Evolutionary conservation across 1,284 basidiomycete genomes (phyloP), one percentile per base, ranked within the genome.

Genomic region (Cutaneotrichosporon sp.): DNA sequence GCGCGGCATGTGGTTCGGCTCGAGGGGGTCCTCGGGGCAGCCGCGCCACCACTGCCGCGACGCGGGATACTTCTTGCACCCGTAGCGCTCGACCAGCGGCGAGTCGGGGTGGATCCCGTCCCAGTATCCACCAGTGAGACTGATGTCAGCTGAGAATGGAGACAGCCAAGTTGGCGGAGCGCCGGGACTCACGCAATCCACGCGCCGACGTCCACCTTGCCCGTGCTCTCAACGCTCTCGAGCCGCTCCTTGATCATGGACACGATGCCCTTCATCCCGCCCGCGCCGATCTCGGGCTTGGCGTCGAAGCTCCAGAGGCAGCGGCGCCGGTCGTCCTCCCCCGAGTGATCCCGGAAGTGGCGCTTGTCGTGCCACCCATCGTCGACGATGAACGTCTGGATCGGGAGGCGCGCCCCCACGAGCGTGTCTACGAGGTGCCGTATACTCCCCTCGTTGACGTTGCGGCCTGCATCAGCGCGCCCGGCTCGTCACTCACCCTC

Each of bases 311-410:
- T 54, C 60, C 63, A 62, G 1, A 67, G 50, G 16, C 57, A 56
- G 14, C 60, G 56, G 33, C 62, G 54, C 20, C 46, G 31, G 29
- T 45, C 54, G 5, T 18, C 42, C 11, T 13, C 33, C 20, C 49
- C 56, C 8, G 24, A 25, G 22, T 9, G 18, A 27, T 34, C 43
- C 46, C 27, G n/a, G 51, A 46, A 54, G 13, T 25, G 56, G 33
- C 56, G 62, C 43, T 56, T 55, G 55, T 73, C 64, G 55, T 72
- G 72, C 74, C 74, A 76, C n/a, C 74, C 74, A 59, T 73, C 74
- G 52, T 76, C 74, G 34, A 76, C 71, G 22, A 76, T 59, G 60
- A 70, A 74, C 1, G 68, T 66, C 45, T 69, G 66, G 36, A 73
- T 67, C 6, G 72, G 72, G 13, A 69, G 38, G 14, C 46, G 34